Evolutionary conservation across 2,329 filamentous ascomycete species (phyloP), one percentile per base, ranked within the genome.

Genomic region (Fusarium verticillioides): DNA sequence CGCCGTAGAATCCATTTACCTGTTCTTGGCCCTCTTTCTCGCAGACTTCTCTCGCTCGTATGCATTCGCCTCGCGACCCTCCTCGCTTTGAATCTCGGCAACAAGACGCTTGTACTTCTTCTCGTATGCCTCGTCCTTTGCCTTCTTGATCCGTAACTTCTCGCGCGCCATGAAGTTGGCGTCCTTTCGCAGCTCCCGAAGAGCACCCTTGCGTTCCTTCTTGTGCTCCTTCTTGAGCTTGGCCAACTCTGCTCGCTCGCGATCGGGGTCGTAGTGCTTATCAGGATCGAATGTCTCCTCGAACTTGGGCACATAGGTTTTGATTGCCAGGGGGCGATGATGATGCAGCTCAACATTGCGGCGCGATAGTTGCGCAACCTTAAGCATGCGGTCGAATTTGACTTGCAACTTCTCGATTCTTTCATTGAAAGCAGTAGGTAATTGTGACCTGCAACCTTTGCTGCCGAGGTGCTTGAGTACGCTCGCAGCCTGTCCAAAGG

Each of bases 251-350:
- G 94, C 92, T 39, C 96, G 93, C 83, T 97, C 95, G 75, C 92
- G 92, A 83, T 99, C 93, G 2, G 95, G 95, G 80, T 99, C 97
- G 89, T 99, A 98, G 88, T 98, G 96, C 85, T 95, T 96, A 85
- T 93, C 91, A 7, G 96, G 96, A 82, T 97, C 96, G 88, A 95
- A 99, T 65, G 90, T 88, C 81, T 98, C 96, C 84, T 98, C 96
- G 84, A 98, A 99, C 83, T 97, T 97, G 83, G 96, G 96, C 52
- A 98, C 91, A 66, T 90, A 92, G 12, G 91, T 91, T 82, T 96
- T 95, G 85, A 98, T 97, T 28, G 96, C 92, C 6, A 97, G 88
- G 0, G 95, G 94, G 1, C 89, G 89, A 86, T 99, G 96, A 83
- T 96, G 89, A 84, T 99, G 96, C 7, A 99, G 90, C 78, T 94